Base-by-base conservation (phyloP, 768 basidiomycete genomes). In the Boletus tomentosulus region DNA sequence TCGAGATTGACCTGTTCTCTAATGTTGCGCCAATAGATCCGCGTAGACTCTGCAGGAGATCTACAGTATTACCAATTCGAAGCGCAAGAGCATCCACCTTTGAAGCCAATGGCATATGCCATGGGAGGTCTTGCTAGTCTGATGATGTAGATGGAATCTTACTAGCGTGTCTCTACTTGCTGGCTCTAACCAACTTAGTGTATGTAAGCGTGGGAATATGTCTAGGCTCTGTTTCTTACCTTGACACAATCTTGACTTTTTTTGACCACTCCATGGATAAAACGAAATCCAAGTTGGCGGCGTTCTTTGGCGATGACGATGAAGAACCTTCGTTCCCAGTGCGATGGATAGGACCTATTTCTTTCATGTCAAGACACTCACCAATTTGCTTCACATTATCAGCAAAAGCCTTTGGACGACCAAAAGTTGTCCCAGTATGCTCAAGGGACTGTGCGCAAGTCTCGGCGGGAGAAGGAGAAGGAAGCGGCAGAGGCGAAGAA, bases 41-140 rank as follows among this genome's bases (percentile, higher is more conserved):
- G 89, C 35, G 87, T 97, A 59, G 86, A 94, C 66, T 79, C 85
- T 31, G 72, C 78, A 28, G 95, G 94, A 10, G 78, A 82, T 43
- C 77, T 84, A 57, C 68, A 85, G 50, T 94, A 92, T 69, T 76
- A 78, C 52, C 87, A 89, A 62, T 98, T 94, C 68, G 88, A 89
- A 13, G 92, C 93, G 11, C 83, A 81, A 46, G 84, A 87, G 33
- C 94, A 97, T 74, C 94, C 94, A 24, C 85, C 90, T 28, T 76
- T 95, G 77, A 89, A 85, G 66, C 94, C 94, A 10, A 97, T 97
- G 94, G 93, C 93, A 2, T 96, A 92, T 59, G 78, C 85, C 1
- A 79, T 77, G 56, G 80, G 82, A 22, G 85, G 86, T 9, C 68
- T 92, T 51, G 78, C 80, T 15, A 83, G 71, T 60, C 69, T 92